A percentile compares a stretch with the other conserved stretches of the same genome.
Conservation (phyloP, 2,329 filamentous ascomycete genomes). For the Fusarium siculi region DNA sequence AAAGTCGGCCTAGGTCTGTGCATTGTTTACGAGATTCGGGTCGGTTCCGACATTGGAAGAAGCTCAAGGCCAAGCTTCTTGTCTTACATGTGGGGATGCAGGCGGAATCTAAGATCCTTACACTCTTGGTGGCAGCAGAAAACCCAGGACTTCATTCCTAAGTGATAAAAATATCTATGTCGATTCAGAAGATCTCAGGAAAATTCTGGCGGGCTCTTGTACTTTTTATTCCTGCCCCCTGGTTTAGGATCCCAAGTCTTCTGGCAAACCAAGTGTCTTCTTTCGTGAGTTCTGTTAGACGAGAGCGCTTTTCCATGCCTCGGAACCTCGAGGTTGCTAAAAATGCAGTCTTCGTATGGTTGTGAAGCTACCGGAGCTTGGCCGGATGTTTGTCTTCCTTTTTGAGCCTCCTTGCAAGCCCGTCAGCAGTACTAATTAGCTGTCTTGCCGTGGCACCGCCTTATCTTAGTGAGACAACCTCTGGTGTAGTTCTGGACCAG, state of each 20-base stretch:
- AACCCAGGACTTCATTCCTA: neutral
- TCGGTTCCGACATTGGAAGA: constrained; percentile 5
- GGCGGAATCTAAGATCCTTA: constrained; percentile 3
- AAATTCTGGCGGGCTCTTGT: neutral
- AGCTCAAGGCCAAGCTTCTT: constrained; percentile 26
- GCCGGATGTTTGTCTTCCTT: constrained; percentile 8
- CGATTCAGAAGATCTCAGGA: neutral
- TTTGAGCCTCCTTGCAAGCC: constrained; percentile 11
- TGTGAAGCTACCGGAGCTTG: constrained; percentile 9
- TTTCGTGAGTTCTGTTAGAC: neutral
- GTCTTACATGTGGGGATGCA: constrained; percentile 17
- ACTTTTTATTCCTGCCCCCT: neutral
- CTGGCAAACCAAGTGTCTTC: neutral
- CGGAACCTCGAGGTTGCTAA: no score
- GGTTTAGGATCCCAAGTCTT: neutral
- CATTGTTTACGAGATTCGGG: neutral
- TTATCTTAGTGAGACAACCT: neutral
- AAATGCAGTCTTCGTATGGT: constrained; percentile 12
- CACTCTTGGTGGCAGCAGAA: neutral
- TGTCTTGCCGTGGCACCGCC: neutral
- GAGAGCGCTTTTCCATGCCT: neutral
- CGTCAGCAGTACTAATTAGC: constrained; percentile 5
- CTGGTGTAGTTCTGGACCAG: neutral
- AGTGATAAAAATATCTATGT: neutral
- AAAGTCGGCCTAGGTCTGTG: neutral